phyloP scores from a whole-genome alignment of 768 basidiomycete genomes.

The Kwoniella newhampshirensis region DNA sequence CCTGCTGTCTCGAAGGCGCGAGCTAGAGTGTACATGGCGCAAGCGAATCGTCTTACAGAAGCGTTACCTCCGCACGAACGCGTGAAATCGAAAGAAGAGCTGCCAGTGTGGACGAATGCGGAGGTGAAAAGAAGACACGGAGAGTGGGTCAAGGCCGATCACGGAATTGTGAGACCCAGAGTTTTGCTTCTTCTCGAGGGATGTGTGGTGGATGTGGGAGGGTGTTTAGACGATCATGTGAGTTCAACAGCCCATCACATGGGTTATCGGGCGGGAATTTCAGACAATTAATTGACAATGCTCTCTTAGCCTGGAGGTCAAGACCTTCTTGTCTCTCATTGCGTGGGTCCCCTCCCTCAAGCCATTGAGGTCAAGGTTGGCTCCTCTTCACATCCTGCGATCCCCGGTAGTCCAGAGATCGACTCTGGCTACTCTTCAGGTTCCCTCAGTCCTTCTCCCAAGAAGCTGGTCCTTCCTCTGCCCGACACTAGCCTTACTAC shows the following conservation, averaged over 20 bases:
- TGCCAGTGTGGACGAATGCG: slow-evolving; percentile 40
- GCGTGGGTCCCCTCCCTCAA: slow-evolving; percentile 45
- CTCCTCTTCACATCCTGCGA: neutral
- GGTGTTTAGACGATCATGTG: slow-evolving; percentile 69
- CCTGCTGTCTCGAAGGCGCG: slow-evolving; percentile 44
- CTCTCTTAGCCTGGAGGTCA: slow-evolving; percentile 64
- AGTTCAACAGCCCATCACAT: slow-evolving; percentile 46
- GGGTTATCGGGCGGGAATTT: too few species aligned
- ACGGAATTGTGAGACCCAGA: slow-evolving; percentile 23
- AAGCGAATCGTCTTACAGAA: slow-evolving; percentile 40
- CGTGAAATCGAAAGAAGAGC: slow-evolving; percentile 22
- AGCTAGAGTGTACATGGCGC: slow-evolving; percentile 42
- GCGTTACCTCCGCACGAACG: slow-evolving; percentile 27
- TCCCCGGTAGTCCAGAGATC: slow-evolving; percentile 14
- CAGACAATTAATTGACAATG: neutral
- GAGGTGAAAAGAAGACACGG: slow-evolving; percentile 38
- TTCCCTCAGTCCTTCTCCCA: slow-evolving; percentile 4
- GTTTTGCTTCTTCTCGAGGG: slow-evolving; percentile 62
- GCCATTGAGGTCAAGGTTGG: neutral
- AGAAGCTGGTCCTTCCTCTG: slow-evolving; percentile 1
- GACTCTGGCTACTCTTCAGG: slow-evolving; percentile 39
- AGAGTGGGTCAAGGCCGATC: slow-evolving; percentile 29
- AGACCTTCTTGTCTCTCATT: slow-evolving; percentile 60
- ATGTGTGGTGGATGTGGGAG: slow-evolving; percentile 64
- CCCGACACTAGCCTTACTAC: neutral